A percentile compares a stretch with the other conserved stretches of the same genome.
phyloP scores from a whole-genome alignment of 176 grass and related monocot species.

The Hordeum marinum region DNA sequence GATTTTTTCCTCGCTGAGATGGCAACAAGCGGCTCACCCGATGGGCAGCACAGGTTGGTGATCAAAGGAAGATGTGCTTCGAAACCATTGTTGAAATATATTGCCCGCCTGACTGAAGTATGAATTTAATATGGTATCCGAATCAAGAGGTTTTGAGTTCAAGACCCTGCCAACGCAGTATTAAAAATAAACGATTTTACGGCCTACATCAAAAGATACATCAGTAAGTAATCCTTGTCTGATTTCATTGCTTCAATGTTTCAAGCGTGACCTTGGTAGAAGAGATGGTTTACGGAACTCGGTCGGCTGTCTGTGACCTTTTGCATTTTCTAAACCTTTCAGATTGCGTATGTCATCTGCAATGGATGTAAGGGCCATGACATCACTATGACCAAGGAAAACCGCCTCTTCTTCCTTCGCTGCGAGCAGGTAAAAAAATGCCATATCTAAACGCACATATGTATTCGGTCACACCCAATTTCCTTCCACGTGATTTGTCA shows the following conservation, averaged over 20 bases:
- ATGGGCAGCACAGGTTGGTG: conserved; percentile 88
- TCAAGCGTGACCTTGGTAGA: background rate
- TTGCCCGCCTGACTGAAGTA: no score
- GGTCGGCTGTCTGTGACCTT: background rate
- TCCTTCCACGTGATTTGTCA: background rate
- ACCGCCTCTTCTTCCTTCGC: conserved; percentile 73
- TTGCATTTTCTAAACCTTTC: background rate
- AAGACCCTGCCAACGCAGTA: no score
- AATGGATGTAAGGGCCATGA: conserved; percentile 89
- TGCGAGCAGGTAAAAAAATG: conserved; percentile 73
- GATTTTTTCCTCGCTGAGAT: conserved; percentile 80
- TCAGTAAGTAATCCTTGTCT: conserved; percentile 46
- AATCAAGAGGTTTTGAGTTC: no score
- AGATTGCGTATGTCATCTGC: conserved; percentile 87
- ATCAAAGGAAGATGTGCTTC: conserved; percentile 86
- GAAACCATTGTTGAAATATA: no score
- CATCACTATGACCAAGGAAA: conserved; percentile 83
- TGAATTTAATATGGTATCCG: no score
- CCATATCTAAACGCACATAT: background rate
- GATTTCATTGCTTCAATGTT: background rate
- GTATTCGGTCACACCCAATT: background rate
- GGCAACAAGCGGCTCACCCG: conserved; percentile 81
- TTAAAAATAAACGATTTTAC: no score
- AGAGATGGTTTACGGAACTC: background rate
- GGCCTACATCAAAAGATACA: no score